Evolutionary conservation across 768 basidiomycete genomes (phyloP), one percentile per base, ranked within the genome.

Genomic region (Gautieria morchelliformis): DNA sequence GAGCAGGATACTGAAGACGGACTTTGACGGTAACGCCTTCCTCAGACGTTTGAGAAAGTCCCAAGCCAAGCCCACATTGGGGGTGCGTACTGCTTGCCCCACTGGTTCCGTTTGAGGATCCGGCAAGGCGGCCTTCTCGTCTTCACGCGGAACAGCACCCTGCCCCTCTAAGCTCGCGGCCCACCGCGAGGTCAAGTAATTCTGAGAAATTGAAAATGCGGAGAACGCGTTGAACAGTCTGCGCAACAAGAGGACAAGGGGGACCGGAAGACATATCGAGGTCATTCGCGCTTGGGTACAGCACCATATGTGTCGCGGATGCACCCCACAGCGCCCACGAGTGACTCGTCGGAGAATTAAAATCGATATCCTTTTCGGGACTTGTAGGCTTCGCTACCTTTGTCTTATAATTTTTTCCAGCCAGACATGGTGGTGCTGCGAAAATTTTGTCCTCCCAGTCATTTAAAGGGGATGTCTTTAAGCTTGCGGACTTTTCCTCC

Each of bases 151-250:
- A 44, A 27, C 56, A 52, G 48, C 22, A 22, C 40, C 54, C 40
- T 41, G 30, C 49, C 27, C 51, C 32, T 60, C 60, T 19, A 50
- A 47, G 45, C 47, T 30, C 59, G 37, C 59, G 55, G 30, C 64
- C 51, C 51, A 52, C 53, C 64, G 68, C 24, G 70, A 72, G 32
- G 71, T 62, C 41, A 82, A 64, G 65, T 82, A 86, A 27, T 86
- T 82, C 64, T 79, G 80, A 4, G 87, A 81, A 27, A 89, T 78
- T 0, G 86, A 85, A n/a, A 87, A 69, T 0, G 83, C 74, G 0
- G 85, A 85, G 44, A 89, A 75, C 40, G 78, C 80, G 61, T 87
- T 85, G 59, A 82, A 78, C 35, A 89, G 71, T 58, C 87, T 74
- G 60, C 78, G 84, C 54, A 89, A 72, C 37, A 89, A 68, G 41